Evolutionary conservation across 2,329 filamentous ascomycete species (phyloP), one percentile per base, ranked within the genome.

Genomic region (Colletotrichum theobromicola): DNA sequence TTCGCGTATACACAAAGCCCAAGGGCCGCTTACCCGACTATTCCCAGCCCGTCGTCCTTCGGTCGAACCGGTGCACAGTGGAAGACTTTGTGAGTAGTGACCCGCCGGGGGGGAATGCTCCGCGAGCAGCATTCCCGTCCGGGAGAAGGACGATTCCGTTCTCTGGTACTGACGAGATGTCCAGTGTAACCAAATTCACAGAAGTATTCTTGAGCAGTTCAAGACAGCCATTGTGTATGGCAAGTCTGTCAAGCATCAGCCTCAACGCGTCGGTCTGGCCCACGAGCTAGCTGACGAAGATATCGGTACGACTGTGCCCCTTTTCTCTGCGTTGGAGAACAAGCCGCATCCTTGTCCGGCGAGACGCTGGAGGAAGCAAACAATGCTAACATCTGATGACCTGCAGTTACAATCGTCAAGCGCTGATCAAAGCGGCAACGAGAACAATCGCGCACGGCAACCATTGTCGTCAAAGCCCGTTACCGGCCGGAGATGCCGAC

Each of bases 181-280:
- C 70, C 81, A 98, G 95, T 99, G 97, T 87, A 98, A 98, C 86
- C 91, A 95, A 78, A 99, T 99, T 83, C 97, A 99, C 87, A 95
- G 97, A 83, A 97, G 92, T 71, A 98, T 99, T 82, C 90, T 97
- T 71, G 97, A 99, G 80, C 93, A 98, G 79, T 99, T 99, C 90
- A 97, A 96, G 86, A 92, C 93, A 76, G 97, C 97, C 69, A 93
- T 99, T 82, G 97, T 99, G 55, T 99, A 98, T 84, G 97, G 97
- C 79, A 97, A 96, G 84, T 98, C 96, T 70, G 96, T 98, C 79
- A 98, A 98, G 90, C 97, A 99, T 87, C 97, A 98, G 86, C 97
- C 97, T 77, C 97, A 99, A 87, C 92, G 96, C 81, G 97, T 98
- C 76, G 97, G 97, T 64, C 90, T 99, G 77, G 88, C 91, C 67